These are phyloP conservation scores for Themeda triandra DNA, from an alignment of 176 grass and related monocot genomes.

Conservation along the genomic window DNA sequence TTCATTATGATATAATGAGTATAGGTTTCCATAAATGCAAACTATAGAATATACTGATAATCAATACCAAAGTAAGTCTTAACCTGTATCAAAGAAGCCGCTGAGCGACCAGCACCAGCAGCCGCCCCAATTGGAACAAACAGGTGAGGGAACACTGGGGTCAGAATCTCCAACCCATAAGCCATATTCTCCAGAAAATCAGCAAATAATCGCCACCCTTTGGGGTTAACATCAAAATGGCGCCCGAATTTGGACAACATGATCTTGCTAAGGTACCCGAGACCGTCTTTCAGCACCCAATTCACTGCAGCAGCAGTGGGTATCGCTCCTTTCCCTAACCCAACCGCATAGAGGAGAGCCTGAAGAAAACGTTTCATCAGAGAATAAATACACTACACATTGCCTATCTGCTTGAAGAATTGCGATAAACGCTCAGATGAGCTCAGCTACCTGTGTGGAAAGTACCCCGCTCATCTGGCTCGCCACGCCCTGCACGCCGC, in stretches of 20 bases:
- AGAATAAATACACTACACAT: background rate
- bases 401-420: background rate
- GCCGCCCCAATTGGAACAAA: conserved; percentile 85
- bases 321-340: conserved; percentile 86
- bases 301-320: conserved; percentile 81
- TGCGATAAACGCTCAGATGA: background rate
- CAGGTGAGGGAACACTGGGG: conserved; percentile 84
- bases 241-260: conserved; percentile 80
- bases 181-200: conserved; percentile 88
- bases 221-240: conserved; percentile 94
- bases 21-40: background rate
- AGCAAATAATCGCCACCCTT: conserved; percentile 82
- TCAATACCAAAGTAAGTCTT: conserved; percentile 3
- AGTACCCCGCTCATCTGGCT: conserved; percentile 88
- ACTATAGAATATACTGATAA: background rate
- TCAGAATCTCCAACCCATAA: conserved; percentile 89
- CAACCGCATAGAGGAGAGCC: conserved; percentile 85
- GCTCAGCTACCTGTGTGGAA: conserved; percentile 62
- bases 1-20: background rate
- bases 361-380: conserved; percentile 19
- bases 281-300: conserved; percentile 92
- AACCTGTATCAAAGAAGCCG: conserved; percentile 90
- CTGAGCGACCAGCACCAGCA: conserved; percentile 80
- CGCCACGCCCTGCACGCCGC: conserved; percentile 72
- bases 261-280: conserved; percentile 95